Evolutionary conservation across 495 filamentous ascomycete species (phyloP).

Genomic region (Hypoxylon lenormandii): DNA sequence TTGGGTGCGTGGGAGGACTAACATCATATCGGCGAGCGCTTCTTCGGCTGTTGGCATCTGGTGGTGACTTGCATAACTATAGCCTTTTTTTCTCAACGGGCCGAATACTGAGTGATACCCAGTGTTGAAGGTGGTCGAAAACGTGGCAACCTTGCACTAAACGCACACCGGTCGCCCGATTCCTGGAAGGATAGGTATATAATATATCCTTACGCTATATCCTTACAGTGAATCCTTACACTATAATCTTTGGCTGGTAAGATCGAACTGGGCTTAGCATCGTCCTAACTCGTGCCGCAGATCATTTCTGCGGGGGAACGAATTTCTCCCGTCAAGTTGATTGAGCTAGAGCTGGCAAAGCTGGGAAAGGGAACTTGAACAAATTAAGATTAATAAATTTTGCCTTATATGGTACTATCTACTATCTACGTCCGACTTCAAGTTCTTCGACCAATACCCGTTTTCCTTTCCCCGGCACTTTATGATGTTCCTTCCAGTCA

Average conservation of each 20-base stretch:
- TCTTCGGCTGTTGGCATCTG: conserved; percentile 38
- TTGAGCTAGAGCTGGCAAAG: no score
- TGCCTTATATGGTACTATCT: conserved; percentile 19
- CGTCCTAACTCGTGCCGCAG: conserved; percentile 33
- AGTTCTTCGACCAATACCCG: neutral
- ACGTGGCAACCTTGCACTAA: conserved; percentile 45
- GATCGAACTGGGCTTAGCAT: conserved; percentile 40
- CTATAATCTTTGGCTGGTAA: conserved; percentile 39
- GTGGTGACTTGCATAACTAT: conserved; percentile 35
- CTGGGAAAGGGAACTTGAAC: neutral
- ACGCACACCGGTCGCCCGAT: conserved; percentile 27
- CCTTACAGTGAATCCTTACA: conserved; percentile 21
- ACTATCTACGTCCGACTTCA: conserved; percentile 14
- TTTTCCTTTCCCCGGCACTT: conserved; percentile 16
- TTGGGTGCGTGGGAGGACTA: conserved; percentile 36
- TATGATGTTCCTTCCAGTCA: conserved; percentile 17
- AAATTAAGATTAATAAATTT: conserved; percentile 25
- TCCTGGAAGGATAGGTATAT: conserved; percentile 16
- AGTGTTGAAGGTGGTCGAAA: conserved; percentile 38
- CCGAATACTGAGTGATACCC: conserved; percentile 50
- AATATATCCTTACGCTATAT: conserved; percentile 19
- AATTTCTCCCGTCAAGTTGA: conserved; percentile 26
- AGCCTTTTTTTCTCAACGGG: conserved; percentile 44
- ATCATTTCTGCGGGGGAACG: conserved; percentile 45
- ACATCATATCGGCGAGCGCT: conserved; percentile 26